These are phyloP conservation scores for Kodamaea laetipori DNA, from an alignment of 805 yeast species.

Conservation along the genomic window DNA sequence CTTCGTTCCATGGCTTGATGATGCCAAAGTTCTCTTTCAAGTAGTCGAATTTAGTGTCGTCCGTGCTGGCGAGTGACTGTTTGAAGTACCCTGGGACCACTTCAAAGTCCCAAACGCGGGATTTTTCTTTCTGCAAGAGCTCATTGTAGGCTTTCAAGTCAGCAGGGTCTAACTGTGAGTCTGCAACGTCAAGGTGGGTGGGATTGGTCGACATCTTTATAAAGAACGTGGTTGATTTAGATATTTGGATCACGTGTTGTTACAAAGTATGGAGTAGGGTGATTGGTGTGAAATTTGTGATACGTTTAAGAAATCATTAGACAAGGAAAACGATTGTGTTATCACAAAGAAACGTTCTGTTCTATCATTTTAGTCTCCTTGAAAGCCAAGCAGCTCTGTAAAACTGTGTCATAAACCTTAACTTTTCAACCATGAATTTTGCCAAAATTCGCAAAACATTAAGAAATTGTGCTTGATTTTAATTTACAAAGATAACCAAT, in stretches of 20 bases:
- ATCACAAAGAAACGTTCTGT: no score
- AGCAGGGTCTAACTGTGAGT: constrained; percentile 27
- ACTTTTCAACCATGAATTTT: no score
- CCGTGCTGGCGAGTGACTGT: constrained; percentile 45
- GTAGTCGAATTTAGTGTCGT: constrained; percentile 44
- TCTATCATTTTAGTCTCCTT: no score
- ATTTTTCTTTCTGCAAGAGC: constrained; percentile 6
- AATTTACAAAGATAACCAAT: no score
- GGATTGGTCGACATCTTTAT: constrained; percentile 20
- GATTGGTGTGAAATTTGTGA: no score
- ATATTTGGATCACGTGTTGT: background rate
- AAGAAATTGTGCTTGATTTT: no score
- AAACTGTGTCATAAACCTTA: no score
- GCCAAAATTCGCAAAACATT: no score
- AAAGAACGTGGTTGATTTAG: constrained; percentile 3
- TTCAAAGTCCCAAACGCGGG: constrained; percentile 37
- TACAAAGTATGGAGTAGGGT: background rate
- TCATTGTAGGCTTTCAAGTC: constrained; percentile 22
- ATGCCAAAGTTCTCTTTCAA: constrained; percentile 48
- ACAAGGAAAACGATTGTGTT: no score
- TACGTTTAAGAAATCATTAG: no score
- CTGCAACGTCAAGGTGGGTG: constrained; percentile 30
- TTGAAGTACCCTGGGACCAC: constrained; percentile 45
- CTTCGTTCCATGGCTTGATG: constrained; percentile 25
- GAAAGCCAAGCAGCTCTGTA: no score